A percentile compares a stretch with the other conserved stretches of the same genome.
These are phyloP conservation scores for Ascochyta fabae DNA, from an alignment of 2,329 filamentous ascomycete species.

Conservation along the genomic window DNA sequence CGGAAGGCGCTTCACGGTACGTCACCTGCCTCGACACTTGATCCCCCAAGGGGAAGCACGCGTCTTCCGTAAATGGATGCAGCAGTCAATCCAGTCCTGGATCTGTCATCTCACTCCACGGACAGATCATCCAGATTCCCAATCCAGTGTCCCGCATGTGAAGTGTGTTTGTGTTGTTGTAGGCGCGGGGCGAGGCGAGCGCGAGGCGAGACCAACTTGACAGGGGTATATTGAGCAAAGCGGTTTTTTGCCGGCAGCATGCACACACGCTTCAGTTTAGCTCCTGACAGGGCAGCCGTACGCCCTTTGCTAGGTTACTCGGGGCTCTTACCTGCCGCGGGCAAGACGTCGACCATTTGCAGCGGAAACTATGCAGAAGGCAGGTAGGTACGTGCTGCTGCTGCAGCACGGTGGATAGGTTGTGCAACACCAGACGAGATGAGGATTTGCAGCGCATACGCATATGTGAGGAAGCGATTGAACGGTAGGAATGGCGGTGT, in stretches of 20 bases:
- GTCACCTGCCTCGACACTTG: neutral
- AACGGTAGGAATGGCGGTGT: slow-evolving; percentile 10
- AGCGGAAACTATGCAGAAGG: neutral
- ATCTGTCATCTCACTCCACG: neutral
- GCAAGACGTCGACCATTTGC: slow-evolving; percentile 1
- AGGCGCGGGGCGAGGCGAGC: neutral
- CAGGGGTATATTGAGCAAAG: neutral
- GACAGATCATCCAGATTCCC: slow-evolving; percentile 1
- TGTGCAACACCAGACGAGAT: slow-evolving; percentile 12
- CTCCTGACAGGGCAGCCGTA: neutral
- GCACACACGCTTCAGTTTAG: slow-evolving; percentile 6
- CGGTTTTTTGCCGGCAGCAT: neutral
- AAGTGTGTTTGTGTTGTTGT: neutral
- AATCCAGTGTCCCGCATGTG: neutral
- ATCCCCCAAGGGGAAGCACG: neutral
- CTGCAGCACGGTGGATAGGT: neutral
- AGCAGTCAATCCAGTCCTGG: neutral
- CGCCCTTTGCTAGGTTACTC: neutral
- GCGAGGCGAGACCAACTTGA: neutral
- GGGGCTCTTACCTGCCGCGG: slow-evolving; percentile 2
- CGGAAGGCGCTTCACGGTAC: neutral
- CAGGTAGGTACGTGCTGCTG: neutral
- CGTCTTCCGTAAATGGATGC: neutral
- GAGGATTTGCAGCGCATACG: slow-evolving; percentile 8
- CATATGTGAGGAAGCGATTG: neutral